Percentiles rank a stretch among this genome's conserved stretches.
Evolutionary conservation across 176 grass and related monocot genomes (phyloP).

Genomic region (Elymus sibiricus): DNA sequence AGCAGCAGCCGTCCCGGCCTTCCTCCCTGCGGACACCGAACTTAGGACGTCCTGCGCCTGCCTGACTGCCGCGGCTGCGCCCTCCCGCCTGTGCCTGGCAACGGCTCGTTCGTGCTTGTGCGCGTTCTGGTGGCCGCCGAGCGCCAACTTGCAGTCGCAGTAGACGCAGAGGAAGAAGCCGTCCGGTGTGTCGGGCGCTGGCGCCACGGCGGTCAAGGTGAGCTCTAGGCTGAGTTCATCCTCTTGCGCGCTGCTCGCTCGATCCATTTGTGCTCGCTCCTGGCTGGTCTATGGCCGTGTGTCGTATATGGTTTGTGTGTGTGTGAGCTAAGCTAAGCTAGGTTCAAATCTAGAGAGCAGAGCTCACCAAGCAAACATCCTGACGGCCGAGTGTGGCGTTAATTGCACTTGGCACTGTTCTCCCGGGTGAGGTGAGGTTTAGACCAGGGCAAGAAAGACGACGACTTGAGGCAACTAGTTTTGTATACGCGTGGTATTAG

Average conservation of each 20-base stretch:
- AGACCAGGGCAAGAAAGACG: too few relatives aligned
- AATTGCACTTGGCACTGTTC: too few relatives aligned
- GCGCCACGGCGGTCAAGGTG: slow-evolving; percentile 10
- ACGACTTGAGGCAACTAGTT: too few relatives aligned
- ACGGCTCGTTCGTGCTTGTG: slow-evolving; percentile 89
- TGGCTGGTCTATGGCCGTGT: neutral
- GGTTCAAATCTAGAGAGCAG: too few relatives aligned
- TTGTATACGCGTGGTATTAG: too few relatives aligned
- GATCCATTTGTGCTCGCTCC: too few relatives aligned
- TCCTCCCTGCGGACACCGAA: neutral
- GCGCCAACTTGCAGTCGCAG: slow-evolving; percentile 81
- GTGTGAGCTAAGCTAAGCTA: too few relatives aligned
- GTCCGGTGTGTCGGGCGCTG: slow-evolving; percentile 10
- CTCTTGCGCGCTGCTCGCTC: too few relatives aligned
- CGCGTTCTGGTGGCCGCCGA: slow-evolving; percentile 91
- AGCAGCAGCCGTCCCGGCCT: neutral
- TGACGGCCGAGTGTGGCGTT: too few relatives aligned
- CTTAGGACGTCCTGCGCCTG: too few relatives aligned
- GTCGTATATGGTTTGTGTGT: neutral
- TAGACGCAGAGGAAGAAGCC: slow-evolving; percentile 84
- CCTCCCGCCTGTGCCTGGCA: slow-evolving; percentile 47
- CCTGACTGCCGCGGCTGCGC: neutral
- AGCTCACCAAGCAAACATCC: too few relatives aligned
- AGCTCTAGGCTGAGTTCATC: slow-evolving; percentile 58
- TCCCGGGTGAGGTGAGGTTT: too few relatives aligned